Percentiles rank a stretch among this genome's conserved stretches.
phyloP scores from a whole-genome alignment of 345 rosid species.

The Citrus inodora region DNA sequence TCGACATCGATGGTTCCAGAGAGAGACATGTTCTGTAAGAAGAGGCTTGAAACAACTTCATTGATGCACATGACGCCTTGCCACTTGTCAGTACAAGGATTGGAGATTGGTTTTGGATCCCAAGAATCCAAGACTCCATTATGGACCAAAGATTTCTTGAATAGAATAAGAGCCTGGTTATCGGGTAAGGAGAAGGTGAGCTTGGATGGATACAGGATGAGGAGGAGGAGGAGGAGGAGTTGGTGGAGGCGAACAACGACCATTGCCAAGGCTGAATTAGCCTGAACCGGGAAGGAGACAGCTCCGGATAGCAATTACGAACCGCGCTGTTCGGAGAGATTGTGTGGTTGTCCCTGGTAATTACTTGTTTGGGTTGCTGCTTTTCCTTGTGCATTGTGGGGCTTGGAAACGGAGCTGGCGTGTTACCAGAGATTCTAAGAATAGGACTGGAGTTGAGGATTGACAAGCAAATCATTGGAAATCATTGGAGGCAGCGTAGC shows the following conservation, averaged over 20 bases:
- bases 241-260: constrained; percentile 37
- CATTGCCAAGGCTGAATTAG: constrained; percentile 40
- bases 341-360: constrained; percentile 16
- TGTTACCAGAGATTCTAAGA: constrained; percentile 28
- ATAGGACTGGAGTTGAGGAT: constrained; percentile 23
- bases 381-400: constrained; percentile 24
- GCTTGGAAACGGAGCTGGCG: constrained; percentile 31
- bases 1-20: constrained; percentile 51
- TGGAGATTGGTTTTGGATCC: constrained; percentile 34
- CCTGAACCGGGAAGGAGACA: constrained; percentile 18
- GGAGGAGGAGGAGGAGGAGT: constrained; percentile 12
- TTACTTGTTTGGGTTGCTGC: constrained; percentile 12
- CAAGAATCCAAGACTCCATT: constrained; percentile 50
- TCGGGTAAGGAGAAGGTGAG: constrained; percentile 28
- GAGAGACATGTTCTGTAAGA: constrained; percentile 46
- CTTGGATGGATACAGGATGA: background rate
- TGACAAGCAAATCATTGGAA: background rate
- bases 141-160: constrained; percentile 39
- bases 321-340: constrained; percentile 49
- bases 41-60: constrained; percentile 51
- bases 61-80: constrained; percentile 49
- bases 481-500: background rate
- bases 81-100: constrained; percentile 65
- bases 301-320: constrained; percentile 24
- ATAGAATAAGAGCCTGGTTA: constrained; percentile 35